Percentiles rank a stretch among this genome's conserved stretches.
These are phyloP conservation scores for Periconia sp. DNA, from an alignment of 2,329 filamentous ascomycete genomes.

Conservation along the genomic window DNA sequence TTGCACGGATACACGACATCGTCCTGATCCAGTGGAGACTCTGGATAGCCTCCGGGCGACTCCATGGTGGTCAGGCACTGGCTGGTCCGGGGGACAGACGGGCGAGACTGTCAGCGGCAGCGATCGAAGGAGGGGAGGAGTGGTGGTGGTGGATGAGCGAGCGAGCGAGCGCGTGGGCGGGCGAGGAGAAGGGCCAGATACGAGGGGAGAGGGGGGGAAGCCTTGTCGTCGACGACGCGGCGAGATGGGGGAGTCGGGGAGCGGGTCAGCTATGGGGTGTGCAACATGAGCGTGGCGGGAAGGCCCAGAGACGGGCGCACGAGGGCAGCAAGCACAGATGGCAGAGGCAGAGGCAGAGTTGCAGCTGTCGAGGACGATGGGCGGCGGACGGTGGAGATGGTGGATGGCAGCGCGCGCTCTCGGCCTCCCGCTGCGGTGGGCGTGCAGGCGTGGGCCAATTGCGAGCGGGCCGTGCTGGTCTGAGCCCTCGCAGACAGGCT, in stretches of 20 bases:
- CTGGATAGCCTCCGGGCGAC: constrained; percentile 60
- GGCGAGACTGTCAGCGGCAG: constrained; percentile 1
- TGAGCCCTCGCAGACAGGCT: neutral
- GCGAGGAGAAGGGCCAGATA: neutral
- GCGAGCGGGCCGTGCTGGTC: neutral
- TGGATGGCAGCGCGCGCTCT: too few relatives aligned
- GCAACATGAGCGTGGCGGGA: neutral
- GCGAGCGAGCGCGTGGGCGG: neutral
- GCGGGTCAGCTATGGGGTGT: neutral
- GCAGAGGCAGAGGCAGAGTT: neutral
- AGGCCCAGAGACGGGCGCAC: neutral
- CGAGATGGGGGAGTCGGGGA: neutral
- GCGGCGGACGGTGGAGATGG: neutral
- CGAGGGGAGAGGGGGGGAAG: neutral
- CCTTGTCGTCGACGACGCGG: neutral
- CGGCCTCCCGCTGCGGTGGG: too few relatives aligned
- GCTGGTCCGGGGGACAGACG: constrained; percentile 3
- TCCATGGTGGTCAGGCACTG: constrained; percentile 52
- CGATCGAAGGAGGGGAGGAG: neutral
- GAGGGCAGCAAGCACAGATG: too few relatives aligned
- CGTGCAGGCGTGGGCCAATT: too few relatives aligned
- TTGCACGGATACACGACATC: constrained; percentile 68
- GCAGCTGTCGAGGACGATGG: neutral
- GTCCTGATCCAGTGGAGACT: constrained; percentile 54
- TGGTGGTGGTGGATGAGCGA: neutral